phyloP scores from a whole-genome alignment of 768 basidiomycete genomes.

The Pisolithus orientalis region DNA sequence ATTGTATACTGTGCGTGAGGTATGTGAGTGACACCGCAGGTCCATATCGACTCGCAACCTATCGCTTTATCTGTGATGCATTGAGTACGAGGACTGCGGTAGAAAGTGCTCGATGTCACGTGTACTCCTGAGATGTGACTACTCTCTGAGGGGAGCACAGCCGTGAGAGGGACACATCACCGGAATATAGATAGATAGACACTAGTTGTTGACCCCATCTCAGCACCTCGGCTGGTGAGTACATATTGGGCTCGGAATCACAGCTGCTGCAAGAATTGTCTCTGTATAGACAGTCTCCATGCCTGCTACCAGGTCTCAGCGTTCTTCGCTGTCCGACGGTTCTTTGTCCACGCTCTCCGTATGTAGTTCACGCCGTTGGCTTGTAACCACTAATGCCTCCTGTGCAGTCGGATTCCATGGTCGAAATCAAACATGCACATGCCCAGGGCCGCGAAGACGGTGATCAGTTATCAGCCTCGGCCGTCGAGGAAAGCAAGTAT shows the following conservation, averaged over 20 bases:
- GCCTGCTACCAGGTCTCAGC: conserved; percentile 14
- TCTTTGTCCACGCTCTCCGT: conserved; percentile 45
- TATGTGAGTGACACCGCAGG: too few relatives aligned
- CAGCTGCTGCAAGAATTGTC: background rate
- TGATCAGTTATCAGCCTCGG: conserved; percentile 4
- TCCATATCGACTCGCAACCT: too few relatives aligned
- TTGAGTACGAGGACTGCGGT: too few relatives aligned
- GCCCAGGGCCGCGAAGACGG: conserved; percentile 12
- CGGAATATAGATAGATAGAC: too few relatives aligned
- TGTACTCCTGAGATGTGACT: too few relatives aligned
- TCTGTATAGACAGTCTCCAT: conserved; percentile 8
- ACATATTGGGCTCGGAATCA: conserved; percentile 6
- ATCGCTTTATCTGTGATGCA: too few relatives aligned
- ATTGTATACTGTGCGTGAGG: too few relatives aligned
- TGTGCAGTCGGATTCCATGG: conserved; percentile 54
- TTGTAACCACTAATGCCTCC: conserved; percentile 6
- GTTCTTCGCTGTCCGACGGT: conserved; percentile 36
- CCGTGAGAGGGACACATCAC: too few relatives aligned
- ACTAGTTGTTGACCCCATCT: too few relatives aligned
- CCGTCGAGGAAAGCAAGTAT: conserved; percentile 54
- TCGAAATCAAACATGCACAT: conserved; percentile 56
- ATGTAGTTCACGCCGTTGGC: conserved; percentile 18
- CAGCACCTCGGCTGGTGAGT: conserved; percentile 2
- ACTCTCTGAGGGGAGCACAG: too few relatives aligned
- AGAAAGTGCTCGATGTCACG: too few relatives aligned